These are phyloP conservation scores for Annulohypoxylon stygium DNA, from an alignment of 495 filamentous ascomycete species.

Conservation along the genomic window DNA sequence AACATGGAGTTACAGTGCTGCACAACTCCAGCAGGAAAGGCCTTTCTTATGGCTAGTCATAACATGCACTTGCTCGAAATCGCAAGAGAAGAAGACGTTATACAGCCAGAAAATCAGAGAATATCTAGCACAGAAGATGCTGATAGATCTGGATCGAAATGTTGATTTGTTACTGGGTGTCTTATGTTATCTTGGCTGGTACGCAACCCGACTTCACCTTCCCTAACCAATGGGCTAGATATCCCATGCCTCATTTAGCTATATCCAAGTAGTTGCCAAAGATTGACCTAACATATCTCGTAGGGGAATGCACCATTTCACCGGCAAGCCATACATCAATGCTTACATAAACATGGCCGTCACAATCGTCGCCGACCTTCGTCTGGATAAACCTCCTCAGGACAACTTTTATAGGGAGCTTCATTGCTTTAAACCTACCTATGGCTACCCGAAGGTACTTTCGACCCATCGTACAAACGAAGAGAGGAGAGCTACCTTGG, in stretches of 20 bases:
- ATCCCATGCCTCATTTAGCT: background rate
- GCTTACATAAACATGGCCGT: conserved; percentile 64
- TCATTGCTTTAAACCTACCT: conserved; percentile 46
- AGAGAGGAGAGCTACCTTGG: conserved; percentile 49
- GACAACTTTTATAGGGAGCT: conserved; percentile 37
- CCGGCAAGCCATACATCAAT: conserved; percentile 54
- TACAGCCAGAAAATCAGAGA: conserved; percentile 56
- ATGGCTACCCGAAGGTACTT: conserved; percentile 33
- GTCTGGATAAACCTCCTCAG: conserved; percentile 63
- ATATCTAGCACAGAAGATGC: conserved; percentile 57
- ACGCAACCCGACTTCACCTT: conserved; percentile 10
- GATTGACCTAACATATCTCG: conserved; percentile 24
- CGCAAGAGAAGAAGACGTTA: conserved; percentile 51
- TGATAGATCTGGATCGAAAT: conserved; percentile 58
- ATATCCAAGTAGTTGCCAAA: background rate
- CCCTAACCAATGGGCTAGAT: background rate
- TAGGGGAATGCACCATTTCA: conserved; percentile 50
- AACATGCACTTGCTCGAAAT: conserved; percentile 56
- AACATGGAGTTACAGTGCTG: conserved; percentile 41
- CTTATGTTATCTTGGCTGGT: conserved; percentile 62
- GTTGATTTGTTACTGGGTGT: conserved; percentile 66
- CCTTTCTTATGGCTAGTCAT: conserved; percentile 67
- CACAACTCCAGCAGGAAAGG: conserved; percentile 43
- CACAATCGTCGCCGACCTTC: conserved; percentile 66
- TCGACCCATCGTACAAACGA: conserved; percentile 46